Evolutionary conservation across 768 basidiomycete species (phyloP), one percentile per base, ranked within the genome.

Genomic region (Mycena metata): DNA sequence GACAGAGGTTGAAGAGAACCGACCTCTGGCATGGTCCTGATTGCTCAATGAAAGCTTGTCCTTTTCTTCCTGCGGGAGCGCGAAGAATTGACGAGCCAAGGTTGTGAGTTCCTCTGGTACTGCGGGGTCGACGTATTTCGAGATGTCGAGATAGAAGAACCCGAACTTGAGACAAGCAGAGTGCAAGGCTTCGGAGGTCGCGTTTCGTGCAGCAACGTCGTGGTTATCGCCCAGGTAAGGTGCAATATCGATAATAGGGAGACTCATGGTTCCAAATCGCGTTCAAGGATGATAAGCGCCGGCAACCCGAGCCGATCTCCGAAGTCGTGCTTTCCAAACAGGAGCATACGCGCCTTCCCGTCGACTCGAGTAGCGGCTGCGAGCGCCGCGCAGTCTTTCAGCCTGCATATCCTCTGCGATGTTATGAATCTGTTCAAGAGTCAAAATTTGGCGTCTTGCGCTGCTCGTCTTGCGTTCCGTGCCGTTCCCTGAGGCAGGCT

Each of bases 101-200:
- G 79, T 79, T 0, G 87, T 78, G 9, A 96, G 85, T 69, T 91
- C 88, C 47, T 90, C 88, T 12, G 90, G 85, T 72, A 95, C 91
- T 0, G 81, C 74, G 0, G 79, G 79, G 41, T 89, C 81, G 16
- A 91, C 78, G 70, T 83, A 92, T 5, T 84, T 79, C 3, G 88
- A 86, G 50, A 95, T 82, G 67, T 95, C 87, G 51, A 96, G 83
- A 78, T 96, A 97, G 82, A 97, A 96, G 85, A 97, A 97, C 0
- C 96, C 96, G 62, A 88, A 94, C 60, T 92, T 82, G 23, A 92
- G 74, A 73, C 94, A 94, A 10, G 94, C 94, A 0, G 79, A 75
- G 73, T 95, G 95, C 19, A 96, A 79, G 0, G 89, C 87, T 13
- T 84, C 83, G 26, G 87, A 84, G 1, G 84, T 82, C 5, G 84